Conservation (phyloP, 1,284 basidiomycete species). For the Malassezia psittaci region DNA sequence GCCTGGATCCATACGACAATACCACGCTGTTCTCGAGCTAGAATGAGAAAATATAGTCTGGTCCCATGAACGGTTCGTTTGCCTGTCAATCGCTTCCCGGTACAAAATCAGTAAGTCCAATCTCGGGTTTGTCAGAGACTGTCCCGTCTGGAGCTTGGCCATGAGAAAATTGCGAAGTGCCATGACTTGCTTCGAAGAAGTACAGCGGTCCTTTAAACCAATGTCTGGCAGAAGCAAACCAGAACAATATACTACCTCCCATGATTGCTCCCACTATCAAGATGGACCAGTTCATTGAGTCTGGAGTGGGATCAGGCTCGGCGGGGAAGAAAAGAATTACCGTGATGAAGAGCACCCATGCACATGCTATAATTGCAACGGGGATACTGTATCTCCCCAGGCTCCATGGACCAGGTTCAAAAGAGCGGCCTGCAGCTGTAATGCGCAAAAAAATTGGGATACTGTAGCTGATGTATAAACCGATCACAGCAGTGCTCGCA, state of each 20-base stretch:
- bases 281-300: conserved; percentile 12
- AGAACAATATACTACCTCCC: background rate
- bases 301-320: background rate
- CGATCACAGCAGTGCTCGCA: conserved; percentile 48
- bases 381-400: conserved; percentile 45
- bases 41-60: too few species aligned
- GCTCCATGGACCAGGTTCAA: conserved; percentile 27
- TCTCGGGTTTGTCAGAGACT: too few species aligned
- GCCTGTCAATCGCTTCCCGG: too few species aligned
- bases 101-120: too few species aligned
- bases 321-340: conserved; percentile 58
- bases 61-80: too few species aligned
- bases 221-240: background rate
- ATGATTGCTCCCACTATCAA: conserved; percentile 1
- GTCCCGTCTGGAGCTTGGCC: too few species aligned
- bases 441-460: conserved; percentile 62
- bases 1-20: too few species aligned
- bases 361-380: conserved; percentile 56
- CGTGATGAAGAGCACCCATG: conserved; percentile 59
- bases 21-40: too few species aligned
- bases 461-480: conserved; percentile 62
- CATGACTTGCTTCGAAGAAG: background rate
- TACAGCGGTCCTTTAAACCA: background rate
- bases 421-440: conserved; percentile 60
- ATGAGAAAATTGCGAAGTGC: background rate